Evolutionary conservation across 768 basidiomycete genomes (phyloP), one percentile per base, ranked within the genome.

Genomic region (Lyophyllum decastes): DNA sequence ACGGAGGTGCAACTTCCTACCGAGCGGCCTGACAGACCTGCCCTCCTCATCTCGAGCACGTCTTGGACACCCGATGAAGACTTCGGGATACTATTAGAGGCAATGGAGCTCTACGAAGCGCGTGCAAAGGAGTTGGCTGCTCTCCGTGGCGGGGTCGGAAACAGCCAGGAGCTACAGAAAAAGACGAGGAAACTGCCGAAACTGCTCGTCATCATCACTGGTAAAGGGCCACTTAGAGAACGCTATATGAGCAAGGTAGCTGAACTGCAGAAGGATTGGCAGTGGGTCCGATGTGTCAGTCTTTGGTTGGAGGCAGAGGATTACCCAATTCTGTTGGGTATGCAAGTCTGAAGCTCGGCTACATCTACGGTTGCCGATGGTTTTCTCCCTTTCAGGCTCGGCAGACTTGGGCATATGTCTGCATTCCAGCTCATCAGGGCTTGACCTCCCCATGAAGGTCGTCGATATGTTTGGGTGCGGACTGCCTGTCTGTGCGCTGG

Each of bases 401-500:
- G 93, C 95, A 10, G 95, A 99, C 71, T 65, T 99, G 40, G 97
- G 97, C 2, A 82, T 98, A 56, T 94, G 87, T 59, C 74, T 99
- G 49, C 97, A 99, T 74, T 84, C 86, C 5, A 95, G 93, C 70
- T 94, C 93, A 0, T 95, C 93, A 2, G 90, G 84, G 1, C 74
- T 95, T 55, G 97, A 99, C 72, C 76, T 99, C 54, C 97, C 97
- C 2, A 99, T 99, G 97, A 99, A 99, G 72, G 87, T 99, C 4
- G 94, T 99, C 7, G 97, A 99, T 71, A 98, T 98, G 96, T 98
- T 98, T 75, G 97, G 97, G 4, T 98, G 95, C 64, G 89, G 89
- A 4, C 77, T 98, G 55, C 96, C 96, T 0, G 97, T 98, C 8
- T 90, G 95, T 60, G 95, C 97, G 0, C 79, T 94, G 2, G 80